phyloP scores from a whole-genome alignment of 805 yeast genomes.

The Metschnikowia dekortorum region DNA sequence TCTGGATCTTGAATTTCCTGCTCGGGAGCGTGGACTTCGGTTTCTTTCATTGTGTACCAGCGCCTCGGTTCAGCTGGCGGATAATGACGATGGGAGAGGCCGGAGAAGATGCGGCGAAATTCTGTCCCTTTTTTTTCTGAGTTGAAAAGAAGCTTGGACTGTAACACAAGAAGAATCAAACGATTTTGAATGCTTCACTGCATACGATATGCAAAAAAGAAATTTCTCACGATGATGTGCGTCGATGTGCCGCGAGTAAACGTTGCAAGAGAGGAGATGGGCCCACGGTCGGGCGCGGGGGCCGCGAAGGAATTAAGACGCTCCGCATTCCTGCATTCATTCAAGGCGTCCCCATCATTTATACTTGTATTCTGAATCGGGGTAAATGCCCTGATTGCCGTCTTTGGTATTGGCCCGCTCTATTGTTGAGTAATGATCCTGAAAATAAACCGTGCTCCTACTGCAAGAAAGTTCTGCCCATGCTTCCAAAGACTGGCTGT shows the following conservation, averaged over 20 bases:
- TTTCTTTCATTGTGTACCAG: neutral
- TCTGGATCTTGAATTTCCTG: conserved; percentile 5
- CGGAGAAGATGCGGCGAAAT: neutral
- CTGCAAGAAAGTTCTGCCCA: too few species aligned
- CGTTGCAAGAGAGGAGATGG: neutral
- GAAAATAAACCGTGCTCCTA: too few species aligned
- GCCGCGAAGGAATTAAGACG: neutral
- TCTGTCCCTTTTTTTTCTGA: too few species aligned
- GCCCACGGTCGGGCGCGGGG: neutral
- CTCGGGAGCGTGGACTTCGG: neutral
- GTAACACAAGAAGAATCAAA: too few species aligned
- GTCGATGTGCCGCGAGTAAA: neutral
- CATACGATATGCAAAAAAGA: neutral
- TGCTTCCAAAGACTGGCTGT: too few species aligned
- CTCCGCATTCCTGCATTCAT: too few species aligned
- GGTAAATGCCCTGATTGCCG: too few species aligned
- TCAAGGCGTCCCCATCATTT: too few species aligned
- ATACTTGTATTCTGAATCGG: too few species aligned
- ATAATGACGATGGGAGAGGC: neutral
- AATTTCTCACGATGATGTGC: neutral
- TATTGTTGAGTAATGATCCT: too few species aligned
- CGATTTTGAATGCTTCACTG: neutral
- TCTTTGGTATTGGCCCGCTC: too few species aligned
- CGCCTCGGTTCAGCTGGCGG: neutral
- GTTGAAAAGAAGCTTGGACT: too few species aligned